Conservation (phyloP, 805 yeast genomes). For the Pichia sporocuriosa region DNA sequence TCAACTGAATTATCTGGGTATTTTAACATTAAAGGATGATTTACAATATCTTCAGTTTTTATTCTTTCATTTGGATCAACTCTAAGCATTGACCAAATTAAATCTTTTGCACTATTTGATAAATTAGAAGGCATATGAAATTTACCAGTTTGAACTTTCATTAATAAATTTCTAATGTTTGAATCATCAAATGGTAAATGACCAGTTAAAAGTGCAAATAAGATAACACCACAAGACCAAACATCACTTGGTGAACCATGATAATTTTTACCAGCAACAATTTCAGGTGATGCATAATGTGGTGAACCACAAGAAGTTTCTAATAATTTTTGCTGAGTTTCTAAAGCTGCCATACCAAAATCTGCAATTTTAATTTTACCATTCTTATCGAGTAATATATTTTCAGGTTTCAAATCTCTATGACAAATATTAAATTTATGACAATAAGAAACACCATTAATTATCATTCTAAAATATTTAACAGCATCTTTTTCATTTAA, state of each 20-base stretch:
- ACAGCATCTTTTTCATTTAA: constrained; percentile 69
- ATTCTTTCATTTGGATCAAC: constrained; percentile 69
- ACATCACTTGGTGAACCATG: constrained; percentile 84
- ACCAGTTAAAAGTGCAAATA: constrained; percentile 74
- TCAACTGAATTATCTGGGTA: constrained; percentile 39
- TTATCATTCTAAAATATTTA: constrained; percentile 68
- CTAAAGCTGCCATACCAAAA: constrained; percentile 87
- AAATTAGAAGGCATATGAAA: constrained; percentile 66
- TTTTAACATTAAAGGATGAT: constrained; percentile 48
- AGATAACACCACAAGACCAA: constrained; percentile 83
- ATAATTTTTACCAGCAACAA: constrained; percentile 68
- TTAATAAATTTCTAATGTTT: constrained; percentile 58
- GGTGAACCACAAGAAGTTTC: constrained; percentile 87
- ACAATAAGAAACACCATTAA: constrained; percentile 73
- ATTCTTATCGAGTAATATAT: constrained; percentile 57
- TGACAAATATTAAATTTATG: constrained; percentile 78
- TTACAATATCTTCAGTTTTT: constrained; percentile 56
- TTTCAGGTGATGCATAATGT: constrained; percentile 85
- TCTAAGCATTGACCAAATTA: constrained; percentile 57
- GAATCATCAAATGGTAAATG: constrained; percentile 82
- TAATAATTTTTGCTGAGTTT: constrained; percentile 58
- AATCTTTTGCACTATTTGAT: constrained; percentile 58
- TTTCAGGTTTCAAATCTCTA: constrained; percentile 79
- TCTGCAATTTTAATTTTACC: constrained; percentile 74
- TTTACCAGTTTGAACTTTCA: constrained; percentile 71